Evolutionary conservation across 73 alveolate species (phyloP).

Genomic region (Paramecium octaurelia): DNA sequence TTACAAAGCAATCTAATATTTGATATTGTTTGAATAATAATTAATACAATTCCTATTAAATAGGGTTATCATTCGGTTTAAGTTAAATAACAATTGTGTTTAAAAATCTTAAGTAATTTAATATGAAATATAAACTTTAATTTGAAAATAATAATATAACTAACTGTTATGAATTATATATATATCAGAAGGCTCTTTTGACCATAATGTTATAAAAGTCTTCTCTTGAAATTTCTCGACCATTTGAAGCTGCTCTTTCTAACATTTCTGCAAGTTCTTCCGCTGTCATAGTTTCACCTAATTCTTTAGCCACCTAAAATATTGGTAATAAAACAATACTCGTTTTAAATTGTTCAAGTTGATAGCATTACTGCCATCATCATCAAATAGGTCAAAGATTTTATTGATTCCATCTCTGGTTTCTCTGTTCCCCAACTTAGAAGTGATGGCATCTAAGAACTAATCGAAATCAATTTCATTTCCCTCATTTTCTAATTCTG

Average conservation of each 20-base stretch:
- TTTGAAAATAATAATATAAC: background rate
- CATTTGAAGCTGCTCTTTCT: slow-evolving; percentile 94
- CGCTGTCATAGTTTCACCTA: slow-evolving; percentile 91
- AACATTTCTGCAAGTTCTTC: slow-evolving; percentile 92
- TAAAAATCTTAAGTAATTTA: background rate
- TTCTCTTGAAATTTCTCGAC: slow-evolving; percentile 90
- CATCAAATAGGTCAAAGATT: slow-evolving; percentile 92
- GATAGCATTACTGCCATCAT: slow-evolving; percentile 81
- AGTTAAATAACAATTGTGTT: too few species aligned
- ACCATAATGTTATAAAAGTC: slow-evolving; percentile 95
- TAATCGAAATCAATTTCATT: slow-evolving; percentile 96
- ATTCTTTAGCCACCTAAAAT: slow-evolving; percentile 78
- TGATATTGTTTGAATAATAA: background rate
- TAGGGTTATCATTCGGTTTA: too few species aligned
- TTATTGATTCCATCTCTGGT: slow-evolving; percentile 88
- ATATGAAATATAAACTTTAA: background rate
- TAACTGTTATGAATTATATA: background rate
- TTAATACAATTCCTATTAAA: too few species aligned
- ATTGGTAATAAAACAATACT: background rate
- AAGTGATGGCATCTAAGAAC: slow-evolving; percentile 95
- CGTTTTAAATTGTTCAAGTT: slow-evolving; percentile 83
- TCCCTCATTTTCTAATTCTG: slow-evolving; percentile 93
- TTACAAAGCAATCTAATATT: background rate
- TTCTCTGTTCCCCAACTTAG: slow-evolving; percentile 92
- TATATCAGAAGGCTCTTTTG: slow-evolving; percentile 68